A percentile compares a stretch with the other conserved stretches of the same genome.
These are phyloP conservation scores for Boletus rex-veris DNA, from an alignment of 768 basidiomycete genomes.

Conservation along the genomic window DNA sequence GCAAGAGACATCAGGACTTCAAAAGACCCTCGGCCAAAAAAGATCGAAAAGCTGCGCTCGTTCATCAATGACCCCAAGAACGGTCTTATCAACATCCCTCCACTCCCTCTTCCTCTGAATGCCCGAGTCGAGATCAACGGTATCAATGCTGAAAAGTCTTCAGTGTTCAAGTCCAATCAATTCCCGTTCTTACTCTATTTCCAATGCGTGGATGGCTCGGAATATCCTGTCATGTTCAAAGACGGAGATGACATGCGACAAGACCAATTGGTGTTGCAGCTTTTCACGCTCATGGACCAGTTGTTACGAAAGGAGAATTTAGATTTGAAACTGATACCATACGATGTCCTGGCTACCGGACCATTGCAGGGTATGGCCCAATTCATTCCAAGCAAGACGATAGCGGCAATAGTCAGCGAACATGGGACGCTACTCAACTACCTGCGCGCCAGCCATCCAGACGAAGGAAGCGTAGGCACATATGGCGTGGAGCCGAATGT, in stretches of 20 bases:
- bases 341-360: constrained; percentile 91
- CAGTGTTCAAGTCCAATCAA: constrained; percentile 96
- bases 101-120: constrained; percentile 87
- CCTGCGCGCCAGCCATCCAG: constrained; percentile 79
- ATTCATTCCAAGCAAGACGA: constrained; percentile 93
- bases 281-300: constrained; percentile 98
- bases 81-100: constrained; percentile 70
- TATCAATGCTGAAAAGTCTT: constrained; percentile 87
- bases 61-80: constrained; percentile 84
- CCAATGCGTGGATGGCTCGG: constrained; percentile 76
- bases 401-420: constrained; percentile 92
- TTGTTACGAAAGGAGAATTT: constrained; percentile 91
- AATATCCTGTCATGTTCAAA: constrained; percentile 97
- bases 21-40: constrained; percentile 93
- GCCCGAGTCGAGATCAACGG: constrained; percentile 83
- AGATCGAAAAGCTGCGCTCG: constrained; percentile 92
- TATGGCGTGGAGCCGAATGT: constrained; percentile 93
- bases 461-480: constrained; percentile 92
- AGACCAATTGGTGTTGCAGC: constrained; percentile 95
- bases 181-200: constrained; percentile 90
- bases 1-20: constrained; percentile 85
- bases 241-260: constrained; percentile 99
- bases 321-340: constrained; percentile 87
- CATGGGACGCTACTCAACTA: constrained; percentile 87
- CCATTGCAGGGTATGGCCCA: constrained; percentile 93